Evolutionary conservation across 805 yeast species (phyloP).

Genomic region (Starmera pachycereana): DNA sequence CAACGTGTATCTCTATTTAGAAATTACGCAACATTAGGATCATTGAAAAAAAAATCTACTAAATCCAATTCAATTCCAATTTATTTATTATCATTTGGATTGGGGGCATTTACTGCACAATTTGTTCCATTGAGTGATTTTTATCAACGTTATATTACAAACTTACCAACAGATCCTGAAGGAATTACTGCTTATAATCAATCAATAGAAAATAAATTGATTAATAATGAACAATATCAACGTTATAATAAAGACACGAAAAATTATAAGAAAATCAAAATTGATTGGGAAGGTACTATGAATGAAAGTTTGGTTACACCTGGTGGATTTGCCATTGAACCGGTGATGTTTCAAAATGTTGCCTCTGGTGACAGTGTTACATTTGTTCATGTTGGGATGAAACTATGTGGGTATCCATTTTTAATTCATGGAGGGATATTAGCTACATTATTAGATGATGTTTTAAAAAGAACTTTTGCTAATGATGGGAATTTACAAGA

Average conservation of each 20-base stretch:
- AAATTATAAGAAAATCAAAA: conserved; percentile 32
- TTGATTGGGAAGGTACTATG: conserved; percentile 22
- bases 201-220: conserved; percentile 40
- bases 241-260: conserved; percentile 30
- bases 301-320: conserved; percentile 54
- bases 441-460: conserved; percentile 72
- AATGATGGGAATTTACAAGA: conserved; percentile 25
- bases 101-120: conserved; percentile 26
- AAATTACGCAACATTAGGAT: neutral
- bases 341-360: conserved; percentile 53
- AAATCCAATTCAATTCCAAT: conserved; percentile 1
- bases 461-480: conserved; percentile 44
- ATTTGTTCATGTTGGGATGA: conserved; percentile 67
- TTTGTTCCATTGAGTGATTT: conserved; percentile 24
- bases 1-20: too few relatives aligned
- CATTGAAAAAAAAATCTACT: neutral
- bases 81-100: conserved; percentile 18
- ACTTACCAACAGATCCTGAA: conserved; percentile 14
- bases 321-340: conserved; percentile 72
- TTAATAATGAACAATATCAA: conserved; percentile 25
- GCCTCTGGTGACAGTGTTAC: conserved; percentile 50
- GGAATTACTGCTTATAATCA: conserved; percentile 20
- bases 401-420: conserved; percentile 79
- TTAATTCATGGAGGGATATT: conserved; percentile 83
- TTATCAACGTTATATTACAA: conserved; percentile 17